Evolutionary conservation across 1,284 basidiomycete genomes (phyloP).

Genomic region (Pseudomicrostroma phylloplanum): DNA sequence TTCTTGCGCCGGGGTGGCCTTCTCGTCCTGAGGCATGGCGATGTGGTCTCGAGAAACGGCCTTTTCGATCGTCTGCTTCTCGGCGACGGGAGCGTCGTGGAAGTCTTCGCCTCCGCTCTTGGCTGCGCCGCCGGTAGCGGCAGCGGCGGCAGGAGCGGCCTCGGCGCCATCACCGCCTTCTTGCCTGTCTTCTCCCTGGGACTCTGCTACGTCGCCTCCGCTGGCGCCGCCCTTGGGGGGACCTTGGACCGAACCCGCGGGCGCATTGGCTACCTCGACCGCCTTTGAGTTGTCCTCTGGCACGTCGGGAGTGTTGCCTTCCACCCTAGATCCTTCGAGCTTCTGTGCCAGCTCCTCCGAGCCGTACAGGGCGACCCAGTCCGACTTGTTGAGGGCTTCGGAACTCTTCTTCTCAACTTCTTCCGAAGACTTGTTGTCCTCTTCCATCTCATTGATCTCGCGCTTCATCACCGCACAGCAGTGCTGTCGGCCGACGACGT

Average conservation of each 20-base stretch:
- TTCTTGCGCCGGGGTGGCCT: conserved; percentile 12
- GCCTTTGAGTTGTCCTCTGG: conserved; percentile 1
- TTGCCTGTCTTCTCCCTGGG: conserved; percentile 2
- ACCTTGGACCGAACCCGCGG: conserved; percentile 7
- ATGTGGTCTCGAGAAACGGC: conserved; percentile 21
- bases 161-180: conserved; percentile 16
- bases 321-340: conserved; percentile 15
- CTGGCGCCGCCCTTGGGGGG: conserved; percentile 1
- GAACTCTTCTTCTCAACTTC: conserved; percentile 17
- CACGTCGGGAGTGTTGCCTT: conserved; percentile 9
- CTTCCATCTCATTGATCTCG: conserved; percentile 38
- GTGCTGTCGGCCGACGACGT: conserved; percentile 35
- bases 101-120: conserved; percentile 15
- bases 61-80: conserved; percentile 14
- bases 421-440: conserved; percentile 13
- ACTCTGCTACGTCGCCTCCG: conserved; percentile 19
- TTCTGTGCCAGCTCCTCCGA: conserved; percentile 15
- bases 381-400: conserved; percentile 13
- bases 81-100: conserved; percentile 28
- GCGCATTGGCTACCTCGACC: background rate
- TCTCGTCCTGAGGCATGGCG: conserved; percentile 21
- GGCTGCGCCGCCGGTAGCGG: background rate
- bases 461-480: conserved; percentile 33
- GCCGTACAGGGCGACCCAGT: conserved; percentile 23
- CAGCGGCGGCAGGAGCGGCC: conserved; percentile 17